Conservation (phyloP, 2,329 filamentous ascomycete species). For the Ophiocordyceps camponoti-floridani region DNA sequence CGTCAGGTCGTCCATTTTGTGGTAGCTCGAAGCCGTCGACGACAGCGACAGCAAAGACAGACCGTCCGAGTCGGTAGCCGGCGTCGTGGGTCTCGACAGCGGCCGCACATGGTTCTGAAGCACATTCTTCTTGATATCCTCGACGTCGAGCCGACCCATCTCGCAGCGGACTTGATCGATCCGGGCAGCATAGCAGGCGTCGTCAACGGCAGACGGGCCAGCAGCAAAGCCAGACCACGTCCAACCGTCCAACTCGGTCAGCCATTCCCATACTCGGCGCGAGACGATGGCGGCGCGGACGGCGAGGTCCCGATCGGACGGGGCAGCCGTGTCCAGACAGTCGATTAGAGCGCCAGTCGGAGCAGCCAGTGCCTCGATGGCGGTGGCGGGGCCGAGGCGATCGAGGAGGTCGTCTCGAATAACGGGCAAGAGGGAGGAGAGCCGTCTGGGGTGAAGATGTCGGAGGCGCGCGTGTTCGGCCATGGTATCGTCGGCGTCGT, state of each 20-base stretch:
- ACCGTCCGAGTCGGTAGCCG: slow-evolving; percentile 13
- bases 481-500: slow-evolving; percentile 9
- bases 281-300: slow-evolving; percentile 52
- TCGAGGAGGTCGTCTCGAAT: slow-evolving; percentile 39
- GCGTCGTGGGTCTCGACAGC: slow-evolving; percentile 20
- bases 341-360: slow-evolving; percentile 32
- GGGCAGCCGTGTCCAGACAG: slow-evolving; percentile 45
- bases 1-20: slow-evolving; percentile 72
- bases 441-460: slow-evolving; percentile 12
- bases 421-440: slow-evolving; percentile 10
- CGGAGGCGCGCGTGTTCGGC: slow-evolving; percentile 12
- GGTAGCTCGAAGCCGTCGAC: slow-evolving; percentile 35
- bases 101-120: slow-evolving; percentile 60
- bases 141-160: slow-evolving; percentile 53
- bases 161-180: slow-evolving; percentile 56
- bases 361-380: slow-evolving; percentile 39
- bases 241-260: slow-evolving; percentile 49
- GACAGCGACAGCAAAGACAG: slow-evolving; percentile 26
- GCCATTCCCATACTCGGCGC: slow-evolving; percentile 55
- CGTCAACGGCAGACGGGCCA: slow-evolving; percentile 45
- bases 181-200: slow-evolving; percentile 51
- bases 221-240: slow-evolving; percentile 50
- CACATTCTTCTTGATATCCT: slow-evolving; percentile 81
- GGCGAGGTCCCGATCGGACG: slow-evolving; percentile 52
- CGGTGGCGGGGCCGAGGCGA: slow-evolving; percentile 41